A percentile compares a stretch with the other conserved stretches of the same genome.
Evolutionary conservation across 345 rosid genomes (phyloP).

Genomic region (Erodium maritimum): DNA sequence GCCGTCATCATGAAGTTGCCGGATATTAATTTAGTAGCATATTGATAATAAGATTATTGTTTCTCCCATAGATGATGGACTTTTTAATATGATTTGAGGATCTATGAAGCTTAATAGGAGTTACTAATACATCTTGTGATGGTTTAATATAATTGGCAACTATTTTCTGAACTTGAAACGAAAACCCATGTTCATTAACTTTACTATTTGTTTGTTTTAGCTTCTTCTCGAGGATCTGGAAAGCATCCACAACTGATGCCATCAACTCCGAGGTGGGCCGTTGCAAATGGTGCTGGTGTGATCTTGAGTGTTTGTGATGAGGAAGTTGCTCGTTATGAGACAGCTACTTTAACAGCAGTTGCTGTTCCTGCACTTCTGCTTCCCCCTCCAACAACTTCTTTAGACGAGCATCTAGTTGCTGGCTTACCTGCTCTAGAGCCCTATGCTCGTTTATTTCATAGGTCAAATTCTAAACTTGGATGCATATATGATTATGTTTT

Average conservation of each 20-base stretch:
- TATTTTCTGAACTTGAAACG: no score
- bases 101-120: no score
- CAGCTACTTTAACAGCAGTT: slow-evolving; percentile 85
- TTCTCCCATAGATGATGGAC: no score
- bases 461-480: slow-evolving; percentile 31
- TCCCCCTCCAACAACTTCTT: slow-evolving; percentile 91
- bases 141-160: no score
- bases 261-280: slow-evolving; percentile 96
- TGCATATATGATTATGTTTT: not conserved
- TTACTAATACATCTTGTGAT: no score
- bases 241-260: slow-evolving; percentile 95
- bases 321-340: slow-evolving; percentile 91
- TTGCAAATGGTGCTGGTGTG: slow-evolving; percentile 98
- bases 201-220: slow-evolving; percentile 15
- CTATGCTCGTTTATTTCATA: slow-evolving; percentile 84
- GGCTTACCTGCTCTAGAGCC: slow-evolving; percentile 99
- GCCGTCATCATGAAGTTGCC: no score
- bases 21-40: no score
- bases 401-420: slow-evolving; percentile 95
- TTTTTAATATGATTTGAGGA: no score
- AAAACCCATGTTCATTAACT: no score
- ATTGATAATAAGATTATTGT: no score
- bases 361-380: slow-evolving; percentile 98
- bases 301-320: slow-evolving; percentile 95
- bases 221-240: slow-evolving; percentile 89